Evolutionary conservation across 805 yeast species (phyloP), one percentile per base, ranked within the genome.

Genomic region (Kuraishia hungarica): DNA sequence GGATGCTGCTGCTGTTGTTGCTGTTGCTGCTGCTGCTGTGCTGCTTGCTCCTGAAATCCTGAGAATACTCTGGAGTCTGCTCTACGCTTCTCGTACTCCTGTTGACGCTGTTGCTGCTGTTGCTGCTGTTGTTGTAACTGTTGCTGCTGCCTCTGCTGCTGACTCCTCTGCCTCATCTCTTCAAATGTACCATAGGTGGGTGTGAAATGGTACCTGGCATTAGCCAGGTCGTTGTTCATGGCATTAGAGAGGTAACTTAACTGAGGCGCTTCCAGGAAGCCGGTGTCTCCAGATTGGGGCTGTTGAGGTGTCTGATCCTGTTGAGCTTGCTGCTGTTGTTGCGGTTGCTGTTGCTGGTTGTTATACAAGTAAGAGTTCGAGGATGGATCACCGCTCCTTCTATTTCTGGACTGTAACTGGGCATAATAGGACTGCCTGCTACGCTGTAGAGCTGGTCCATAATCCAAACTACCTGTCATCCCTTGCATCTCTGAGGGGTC

Each of bases 291-390:
- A 47, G 50, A 20, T 13, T 47, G 49, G 4, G 13, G 52, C 10
- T 58, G 60, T 8, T 59, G 61, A 22, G 59, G 60, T 46, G 56
- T 60, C 35, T 58, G 59, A 19, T 57, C 55, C 46, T 58, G 61
- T 48, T 56, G 59, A 21, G 49, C 53, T 13, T 56, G 53, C 46
- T 52, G 57, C 35, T 55, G 59, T 47, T 57, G 61, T 53, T 58
- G 62, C 51, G 57, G 62, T 50, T 57, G 62, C 43, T 56, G 58
- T 54, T 57, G 61, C 43, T 56, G 51, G 29, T 58, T 13, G 48
- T 54, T 52, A 20, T 58, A 55, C n/a, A 58, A n/a, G 28, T 58
- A 56, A 39, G 55, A 58, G 23, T 60, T 60, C 19, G 56, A 35
- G 11, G 58, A 35, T 35, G 43, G 43, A 7, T 35, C 43, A 17